phyloP scores from a whole-genome alignment of 1,284 basidiomycete species.

The Apiotrichum laibachii region DNA sequence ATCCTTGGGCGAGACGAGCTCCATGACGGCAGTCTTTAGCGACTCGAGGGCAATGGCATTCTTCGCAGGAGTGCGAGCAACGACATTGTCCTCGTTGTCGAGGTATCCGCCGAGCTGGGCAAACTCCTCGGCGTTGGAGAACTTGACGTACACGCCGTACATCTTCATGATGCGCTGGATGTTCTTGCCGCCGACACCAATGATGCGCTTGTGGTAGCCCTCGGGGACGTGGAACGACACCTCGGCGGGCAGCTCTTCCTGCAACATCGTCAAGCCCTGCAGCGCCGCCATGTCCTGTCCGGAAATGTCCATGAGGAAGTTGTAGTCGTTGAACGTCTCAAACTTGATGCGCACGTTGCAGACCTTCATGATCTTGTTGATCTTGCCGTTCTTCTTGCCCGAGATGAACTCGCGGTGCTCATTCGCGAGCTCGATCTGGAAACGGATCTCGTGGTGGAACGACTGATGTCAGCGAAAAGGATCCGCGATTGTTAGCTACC shows the following conservation, averaged over 20 bases:
- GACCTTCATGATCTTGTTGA: conserved; percentile 97
- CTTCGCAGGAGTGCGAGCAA: conserved; percentile 95
- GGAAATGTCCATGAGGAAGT: conserved; percentile 93
- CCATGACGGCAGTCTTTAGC: conserved; percentile 94
- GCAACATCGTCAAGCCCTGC: conserved; percentile 81
- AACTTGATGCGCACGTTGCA: conserved; percentile 98
- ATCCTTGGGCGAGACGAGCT: conserved; percentile 93
- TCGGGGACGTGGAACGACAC: conserved; percentile 99
- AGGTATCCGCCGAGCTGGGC: conserved; percentile 90
- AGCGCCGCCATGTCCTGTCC: conserved; percentile 78
- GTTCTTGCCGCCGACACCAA: conserved; percentile 96
- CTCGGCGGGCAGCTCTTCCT: conserved; percentile 97
- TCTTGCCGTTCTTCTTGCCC: conserved; percentile 97
- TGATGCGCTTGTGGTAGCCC: conserved; percentile 97
- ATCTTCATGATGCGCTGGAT: conserved; percentile 99
- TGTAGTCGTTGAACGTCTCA: conserved; percentile 96
- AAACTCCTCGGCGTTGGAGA: conserved; percentile 97
- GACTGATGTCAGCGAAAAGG: neutral
- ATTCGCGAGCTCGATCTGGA: conserved; percentile 97
- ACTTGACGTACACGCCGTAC: conserved; percentile 98
- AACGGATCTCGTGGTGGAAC: conserved; percentile 95
- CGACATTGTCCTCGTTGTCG: conserved; percentile 98
- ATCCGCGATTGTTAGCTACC: conserved; percentile 51
- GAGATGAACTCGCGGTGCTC: conserved; percentile 98
- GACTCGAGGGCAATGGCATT: conserved; percentile 94